These are phyloP conservation scores for Diplodia intermedia DNA, from an alignment of 2,329 filamentous ascomycete species.

Conservation along the genomic window DNA sequence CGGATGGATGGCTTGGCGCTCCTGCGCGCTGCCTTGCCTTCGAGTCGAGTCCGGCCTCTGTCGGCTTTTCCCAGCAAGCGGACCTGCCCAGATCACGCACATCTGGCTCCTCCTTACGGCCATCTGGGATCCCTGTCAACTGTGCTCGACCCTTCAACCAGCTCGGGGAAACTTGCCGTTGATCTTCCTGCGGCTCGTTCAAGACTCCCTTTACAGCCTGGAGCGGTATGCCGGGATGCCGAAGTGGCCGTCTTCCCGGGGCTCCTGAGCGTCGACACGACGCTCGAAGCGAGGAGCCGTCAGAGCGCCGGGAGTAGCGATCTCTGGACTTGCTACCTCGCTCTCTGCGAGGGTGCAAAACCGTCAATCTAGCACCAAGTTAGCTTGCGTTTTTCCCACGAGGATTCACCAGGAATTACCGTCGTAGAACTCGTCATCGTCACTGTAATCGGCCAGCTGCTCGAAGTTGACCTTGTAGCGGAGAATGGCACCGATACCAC, in stretches of 20 bases:
- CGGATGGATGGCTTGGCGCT: slow-evolving; percentile 9
- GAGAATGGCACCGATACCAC: slow-evolving; percentile 95
- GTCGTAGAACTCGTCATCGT: slow-evolving; percentile 84
- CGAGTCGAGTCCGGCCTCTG: slow-evolving; percentile 25
- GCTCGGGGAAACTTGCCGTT: slow-evolving; percentile 24
- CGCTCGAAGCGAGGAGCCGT: slow-evolving; percentile 60
- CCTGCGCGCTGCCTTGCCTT: slow-evolving; percentile 27
- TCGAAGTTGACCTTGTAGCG: slow-evolving; percentile 99
- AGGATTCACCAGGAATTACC: slow-evolving; percentile 49
- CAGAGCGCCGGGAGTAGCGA: slow-evolving; percentile 60
- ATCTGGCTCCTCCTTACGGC: slow-evolving; percentile 30
- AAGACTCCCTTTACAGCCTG: slow-evolving; percentile 46
- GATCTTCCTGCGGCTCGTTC: slow-evolving; percentile 35
- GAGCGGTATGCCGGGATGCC: slow-evolving; percentile 47
- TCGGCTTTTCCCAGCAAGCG: slow-evolving; percentile 28
- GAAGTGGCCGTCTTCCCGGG: slow-evolving; percentile 38
- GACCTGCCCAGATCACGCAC: slow-evolving; percentile 32
- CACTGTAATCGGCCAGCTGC: slow-evolving; percentile 89
- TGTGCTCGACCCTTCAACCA: neutral
- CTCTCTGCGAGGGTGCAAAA: slow-evolving; percentile 82
- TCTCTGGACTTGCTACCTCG: slow-evolving; percentile 81
- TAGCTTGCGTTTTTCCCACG: neutral
- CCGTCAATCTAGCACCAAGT: slow-evolving; percentile 75
- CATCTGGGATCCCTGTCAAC: slow-evolving; percentile 8
- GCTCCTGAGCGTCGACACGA: slow-evolving; percentile 43